Evolutionary conservation across 768 basidiomycete genomes (phyloP).

Genomic region (Lanmaoa pseudosensibilis): DNA sequence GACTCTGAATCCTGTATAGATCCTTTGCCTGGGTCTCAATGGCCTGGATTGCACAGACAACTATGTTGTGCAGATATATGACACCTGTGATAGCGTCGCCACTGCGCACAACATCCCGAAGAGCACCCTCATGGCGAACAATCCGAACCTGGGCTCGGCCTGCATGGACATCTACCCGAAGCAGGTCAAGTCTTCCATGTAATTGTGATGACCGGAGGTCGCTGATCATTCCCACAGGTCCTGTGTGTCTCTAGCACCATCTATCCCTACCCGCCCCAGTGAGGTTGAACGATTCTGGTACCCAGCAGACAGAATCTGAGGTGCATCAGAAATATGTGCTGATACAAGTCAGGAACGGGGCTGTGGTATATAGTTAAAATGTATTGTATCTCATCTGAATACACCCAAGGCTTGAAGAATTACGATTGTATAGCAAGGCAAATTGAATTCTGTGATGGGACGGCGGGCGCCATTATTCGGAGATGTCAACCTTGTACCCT

Average conservation of each 20-base stretch:
- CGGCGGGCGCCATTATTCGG: too few relatives aligned
- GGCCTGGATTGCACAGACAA: conserved; percentile 57
- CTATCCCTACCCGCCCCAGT: conserved; percentile 22
- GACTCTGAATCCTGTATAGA: conserved; percentile 20
- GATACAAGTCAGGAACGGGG: background rate
- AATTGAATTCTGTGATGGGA: too few relatives aligned
- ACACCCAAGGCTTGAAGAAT: too few relatives aligned
- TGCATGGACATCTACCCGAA: conserved; percentile 59
- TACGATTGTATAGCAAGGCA: too few relatives aligned
- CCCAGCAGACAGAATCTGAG: background rate
- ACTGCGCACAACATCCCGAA: conserved; percentile 41
- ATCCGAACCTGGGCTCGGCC: conserved; percentile 55
- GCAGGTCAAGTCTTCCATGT: conserved; percentile 43
- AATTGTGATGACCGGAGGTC: background rate
- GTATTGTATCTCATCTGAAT: too few relatives aligned
- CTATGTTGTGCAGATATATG: conserved; percentile 45
- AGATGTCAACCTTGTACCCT: too few relatives aligned
- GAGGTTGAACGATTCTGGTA: conserved; percentile 2
- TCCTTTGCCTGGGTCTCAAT: conserved; percentile 55
- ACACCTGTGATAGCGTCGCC: conserved; percentile 51
- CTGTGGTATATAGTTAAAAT: background rate
- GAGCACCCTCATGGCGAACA: conserved; percentile 51
- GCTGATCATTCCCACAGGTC: conserved; percentile 19
- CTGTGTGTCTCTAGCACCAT: conserved; percentile 26
- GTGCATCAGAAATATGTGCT: background rate